Evolutionary conservation across 2,329 filamentous ascomycete species (phyloP).

Genomic region (Venturia effusa): DNA sequence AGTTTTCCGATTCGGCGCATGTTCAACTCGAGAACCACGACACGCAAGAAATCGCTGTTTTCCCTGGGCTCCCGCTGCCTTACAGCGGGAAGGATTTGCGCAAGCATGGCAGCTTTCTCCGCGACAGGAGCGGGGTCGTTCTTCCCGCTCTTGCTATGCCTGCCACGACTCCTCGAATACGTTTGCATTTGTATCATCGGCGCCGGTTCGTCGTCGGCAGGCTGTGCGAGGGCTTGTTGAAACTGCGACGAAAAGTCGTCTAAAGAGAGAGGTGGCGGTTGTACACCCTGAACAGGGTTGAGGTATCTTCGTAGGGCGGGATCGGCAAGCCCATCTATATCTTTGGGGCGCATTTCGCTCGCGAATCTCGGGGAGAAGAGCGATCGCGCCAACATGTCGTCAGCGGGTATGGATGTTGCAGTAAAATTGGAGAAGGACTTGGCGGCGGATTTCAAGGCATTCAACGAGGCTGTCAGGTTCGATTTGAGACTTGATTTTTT

Average conservation of each 20-base stretch:
- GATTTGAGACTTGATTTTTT: slow-evolving; percentile 46
- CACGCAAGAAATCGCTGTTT: slow-evolving; percentile 52
- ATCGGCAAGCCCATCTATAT: slow-evolving; percentile 42
- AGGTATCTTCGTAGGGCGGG: slow-evolving; percentile 49
- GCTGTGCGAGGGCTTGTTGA: slow-evolving; percentile 20
- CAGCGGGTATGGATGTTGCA: slow-evolving; percentile 40
- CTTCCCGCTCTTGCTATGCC: slow-evolving; percentile 28
- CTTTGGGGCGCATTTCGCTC: slow-evolving; percentile 48
- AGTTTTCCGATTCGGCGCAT: slow-evolving; percentile 55
- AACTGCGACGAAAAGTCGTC: slow-evolving; percentile 20
- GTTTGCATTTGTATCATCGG: slow-evolving; percentile 54
- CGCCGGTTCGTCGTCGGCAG: slow-evolving; percentile 18
- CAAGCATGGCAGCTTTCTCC: slow-evolving; percentile 15
- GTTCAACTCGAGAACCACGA: slow-evolving; percentile 58
- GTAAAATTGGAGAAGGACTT: slow-evolving; percentile 51
- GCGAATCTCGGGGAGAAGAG: slow-evolving; percentile 45
- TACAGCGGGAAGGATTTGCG: slow-evolving; percentile 28
- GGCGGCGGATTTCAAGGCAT: slow-evolving; percentile 50
- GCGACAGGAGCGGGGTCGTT: slow-evolving; percentile 9
- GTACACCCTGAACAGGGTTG: slow-evolving; percentile 35
- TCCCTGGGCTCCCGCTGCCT: slow-evolving; percentile 53
- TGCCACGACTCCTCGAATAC: slow-evolving; percentile 39
- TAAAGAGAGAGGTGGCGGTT: background rate
- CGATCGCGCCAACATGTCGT: slow-evolving; percentile 50
- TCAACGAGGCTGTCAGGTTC: slow-evolving; percentile 51